Conservation (phyloP, 2,329 filamentous ascomycete species). For the Atkinsonella texensis region DNA sequence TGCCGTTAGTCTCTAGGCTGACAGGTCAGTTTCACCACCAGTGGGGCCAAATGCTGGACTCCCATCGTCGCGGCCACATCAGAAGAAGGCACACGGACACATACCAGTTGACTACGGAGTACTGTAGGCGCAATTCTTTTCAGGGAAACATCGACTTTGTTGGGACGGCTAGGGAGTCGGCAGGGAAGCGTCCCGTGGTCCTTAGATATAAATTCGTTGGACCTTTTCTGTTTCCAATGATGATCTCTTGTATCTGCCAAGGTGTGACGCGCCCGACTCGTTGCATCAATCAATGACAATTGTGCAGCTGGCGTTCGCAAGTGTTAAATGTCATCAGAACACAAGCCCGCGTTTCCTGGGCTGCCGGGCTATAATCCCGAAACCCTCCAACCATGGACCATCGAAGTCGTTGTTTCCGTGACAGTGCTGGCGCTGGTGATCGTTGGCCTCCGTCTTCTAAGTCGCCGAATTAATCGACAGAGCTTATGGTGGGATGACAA, state of each 20-base stretch:
- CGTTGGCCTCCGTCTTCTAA: conserved; percentile 27
- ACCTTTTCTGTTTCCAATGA: neutral
- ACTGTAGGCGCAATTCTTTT: neutral
- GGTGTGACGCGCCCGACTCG: neutral
- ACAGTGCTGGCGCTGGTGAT: conserved; percentile 27
- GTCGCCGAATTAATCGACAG: conserved; percentile 28
- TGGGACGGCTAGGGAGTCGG: no score
- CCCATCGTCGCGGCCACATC: no score
- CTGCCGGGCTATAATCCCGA: conserved; percentile 15
- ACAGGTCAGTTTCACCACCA: neutral
- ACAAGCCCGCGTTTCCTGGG: conserved; percentile 9
- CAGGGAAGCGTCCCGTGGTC: neutral
- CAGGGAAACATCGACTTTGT: neutral
- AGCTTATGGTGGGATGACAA: conserved; percentile 37
- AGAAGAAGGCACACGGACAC: no score
- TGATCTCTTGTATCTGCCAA: neutral
- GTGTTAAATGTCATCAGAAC: conserved; percentile 4
- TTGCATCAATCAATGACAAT: neutral
- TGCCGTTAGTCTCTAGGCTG: neutral
- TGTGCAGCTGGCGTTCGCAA: neutral
- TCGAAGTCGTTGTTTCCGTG: conserved; percentile 25
- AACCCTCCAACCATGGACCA: conserved; percentile 29
- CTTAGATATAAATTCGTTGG: neutral
- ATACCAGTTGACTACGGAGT: no score
- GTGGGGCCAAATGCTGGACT: neutral